phyloP scores from a whole-genome alignment of 2,329 filamentous ascomycete species.

The Coniochaeta sp. region DNA sequence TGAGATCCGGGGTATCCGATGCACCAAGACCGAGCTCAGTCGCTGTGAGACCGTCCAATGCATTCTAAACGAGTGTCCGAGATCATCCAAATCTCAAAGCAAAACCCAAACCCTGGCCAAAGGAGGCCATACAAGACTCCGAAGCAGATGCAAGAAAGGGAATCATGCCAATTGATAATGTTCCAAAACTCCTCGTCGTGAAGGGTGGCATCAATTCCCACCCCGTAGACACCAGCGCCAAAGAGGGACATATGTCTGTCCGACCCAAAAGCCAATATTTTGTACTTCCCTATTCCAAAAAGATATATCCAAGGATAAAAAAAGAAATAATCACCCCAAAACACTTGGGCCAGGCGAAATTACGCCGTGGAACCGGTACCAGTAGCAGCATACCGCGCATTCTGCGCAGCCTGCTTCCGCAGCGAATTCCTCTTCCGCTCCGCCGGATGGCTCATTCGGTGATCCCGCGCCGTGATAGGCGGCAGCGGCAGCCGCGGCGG shows the following conservation, averaged over 20 bases:
- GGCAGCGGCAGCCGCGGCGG: neutral
- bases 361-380: neutral
- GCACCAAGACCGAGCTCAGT: neutral
- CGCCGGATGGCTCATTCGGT: neutral
- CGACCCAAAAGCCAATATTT: neutral
- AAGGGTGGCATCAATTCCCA: neutral
- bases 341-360: neutral
- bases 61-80: neutral
- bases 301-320: neutral
- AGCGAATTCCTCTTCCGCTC: neutral
- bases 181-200: neutral
- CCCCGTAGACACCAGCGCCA: neutral
- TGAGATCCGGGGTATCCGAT: neutral
- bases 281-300: neutral
- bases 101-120: neutral
- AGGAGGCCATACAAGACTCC: neutral
- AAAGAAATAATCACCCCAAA: neutral
- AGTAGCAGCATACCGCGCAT: neutral
- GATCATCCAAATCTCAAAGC: neutral
- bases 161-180: neutral
- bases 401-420: neutral
- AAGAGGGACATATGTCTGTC: neutral
- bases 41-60: neutral
- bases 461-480: neutral
- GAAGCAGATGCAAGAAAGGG: neutral